Base-by-base conservation (phyloP, 441 rosid genomes). In the Euphorbia schlechtendalii region DNA sequence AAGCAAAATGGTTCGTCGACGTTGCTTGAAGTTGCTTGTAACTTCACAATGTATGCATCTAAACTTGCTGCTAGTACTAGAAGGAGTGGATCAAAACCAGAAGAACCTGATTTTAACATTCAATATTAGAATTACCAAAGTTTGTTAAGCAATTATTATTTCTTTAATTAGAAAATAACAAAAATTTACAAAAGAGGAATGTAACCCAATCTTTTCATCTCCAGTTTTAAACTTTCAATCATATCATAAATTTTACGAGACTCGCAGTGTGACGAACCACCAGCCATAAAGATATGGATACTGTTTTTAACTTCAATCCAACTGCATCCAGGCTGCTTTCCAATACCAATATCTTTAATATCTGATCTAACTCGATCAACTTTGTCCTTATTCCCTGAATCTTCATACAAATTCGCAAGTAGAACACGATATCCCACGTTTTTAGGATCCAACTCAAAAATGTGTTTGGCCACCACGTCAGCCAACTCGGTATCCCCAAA, bases 41-140 rank as follows among this genome's bases (percentile, higher is more conserved):
- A 73, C 9, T 73, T 67, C 28, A 45, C 71, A 13, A 55, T 61
- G 5, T 76, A 56, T 21, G 71, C 73, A 12, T 63, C 78, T 17
- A 76, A 76, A 51, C 59, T 74, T 5, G 77, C 83, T 30, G 72
- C 77, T 9, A 49, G 80, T 78, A 66, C 70, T 0, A 74, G 73
- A 59, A 78, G 81, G 57, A 78, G 78, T 1, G 83, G 46, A 20
- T 24, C 67, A 54, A 81, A 85, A 72, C 86, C 87, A 7, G 67
- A 66, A 21, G 87, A 85, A 32, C 87, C 82, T 59, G 84, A 80
- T 74, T 81, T 81, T 43, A 59, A 77, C 5, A 68, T 62, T 30
- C 80, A 74, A 59, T 76, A 76, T 21, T 36, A 72, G 66, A 65
- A 48, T 15, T 3, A 15, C 18, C n/a, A 27, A 1, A 27, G 4